Evolutionary conservation across 116 monocot species (phyloP), one percentile per base, ranked within the genome.

Genomic region (Papilionanthe hybrid): DNA sequence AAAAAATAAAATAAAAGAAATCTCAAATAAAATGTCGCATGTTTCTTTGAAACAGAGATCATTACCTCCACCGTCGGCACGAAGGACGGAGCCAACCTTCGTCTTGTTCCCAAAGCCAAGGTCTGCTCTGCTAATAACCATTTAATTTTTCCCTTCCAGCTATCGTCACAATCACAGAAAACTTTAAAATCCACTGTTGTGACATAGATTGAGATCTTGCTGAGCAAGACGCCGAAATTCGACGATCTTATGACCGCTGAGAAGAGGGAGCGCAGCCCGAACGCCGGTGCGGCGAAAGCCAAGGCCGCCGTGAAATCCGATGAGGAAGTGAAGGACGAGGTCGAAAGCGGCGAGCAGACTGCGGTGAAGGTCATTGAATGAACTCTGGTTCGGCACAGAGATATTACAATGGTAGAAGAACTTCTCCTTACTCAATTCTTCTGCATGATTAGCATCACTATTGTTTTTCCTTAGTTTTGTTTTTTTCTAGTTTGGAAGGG

Each of bases 71-170:
- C 81, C 19, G 81, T 81, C 1, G 81, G 76, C 23, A 77, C 50
- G 67, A 81, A 81, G 68, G 81, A 81, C 55, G 81, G 76, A 20
- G 48, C 76, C 67, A 81, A 81, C 50, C 76, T 76, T 47, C 76
- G 76, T 30, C 66, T 81, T 49, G 37, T 81, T 7, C 81, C 76
- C 37, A 81, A 81, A 81, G 81, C 81, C 49, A 81, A 81, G 81
- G 81, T 81, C 13, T 53, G 53, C 53, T 15, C 0, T 30, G 50
- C 25, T 1, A 9, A 13, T 19, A 76, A 48, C 49, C 48, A 25
- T 42, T 22, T 65, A 65, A 65, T 71, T 37, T 13, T 5, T 71
- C 41, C 9, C 10, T 71, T 5, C 44, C 44, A 20, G 42, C 7
- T 45, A 17, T n/a, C 43, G 15, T 44, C 7, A 22, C 3, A 73